Conservation (phyloP, 108 stramenopile genomes). For the Nitzschia palea region DNA sequence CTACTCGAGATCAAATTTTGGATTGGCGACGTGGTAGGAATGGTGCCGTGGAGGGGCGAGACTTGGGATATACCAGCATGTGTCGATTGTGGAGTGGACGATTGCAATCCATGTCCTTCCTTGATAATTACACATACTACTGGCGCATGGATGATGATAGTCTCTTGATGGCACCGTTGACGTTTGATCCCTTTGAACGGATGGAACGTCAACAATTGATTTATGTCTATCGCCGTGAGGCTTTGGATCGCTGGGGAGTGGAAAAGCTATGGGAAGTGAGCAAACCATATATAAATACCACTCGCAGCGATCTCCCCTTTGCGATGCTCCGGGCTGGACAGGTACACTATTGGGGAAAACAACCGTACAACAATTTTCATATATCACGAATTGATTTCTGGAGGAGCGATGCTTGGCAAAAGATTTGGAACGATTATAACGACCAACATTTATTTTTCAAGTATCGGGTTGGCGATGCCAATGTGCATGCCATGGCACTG, state of each 20-base stretch:
- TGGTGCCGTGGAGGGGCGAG: constrained; percentile 26
- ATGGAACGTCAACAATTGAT: constrained; percentile 6
- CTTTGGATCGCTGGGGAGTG: constrained; percentile 23
- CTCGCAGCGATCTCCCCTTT: not conserved
- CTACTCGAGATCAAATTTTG: constrained; percentile 10
- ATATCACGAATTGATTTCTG: constrained; percentile 25
- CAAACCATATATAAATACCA: not conserved
- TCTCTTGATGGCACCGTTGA: constrained; percentile 4
- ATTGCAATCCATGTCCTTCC: constrained; percentile 26
- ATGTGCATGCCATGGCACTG: constrained; percentile 30
- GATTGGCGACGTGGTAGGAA: constrained; percentile 25
- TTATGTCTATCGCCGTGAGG: constrained; percentile 19
- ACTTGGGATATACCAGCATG: constrained; percentile 32
- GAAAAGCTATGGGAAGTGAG: constrained; percentile 16
- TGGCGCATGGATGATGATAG: constrained; percentile 36
- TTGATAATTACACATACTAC: constrained; percentile 23
- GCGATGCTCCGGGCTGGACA: not conserved
- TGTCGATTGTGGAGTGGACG: constrained; percentile 35
- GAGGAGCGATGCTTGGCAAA: constrained; percentile 14
- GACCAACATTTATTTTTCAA: constrained; percentile 28
- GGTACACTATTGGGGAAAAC: constrained; percentile 3
- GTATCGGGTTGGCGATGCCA: constrained; percentile 36
- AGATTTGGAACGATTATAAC: constrained; percentile 10
- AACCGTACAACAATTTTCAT: constrained; percentile 42
- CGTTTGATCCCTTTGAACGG: constrained; percentile 26